These are phyloP conservation scores for Sclerotinia sclerotiorum DNA, from an alignment of 2,329 filamentous ascomycete species.

Conservation along the genomic window DNA sequence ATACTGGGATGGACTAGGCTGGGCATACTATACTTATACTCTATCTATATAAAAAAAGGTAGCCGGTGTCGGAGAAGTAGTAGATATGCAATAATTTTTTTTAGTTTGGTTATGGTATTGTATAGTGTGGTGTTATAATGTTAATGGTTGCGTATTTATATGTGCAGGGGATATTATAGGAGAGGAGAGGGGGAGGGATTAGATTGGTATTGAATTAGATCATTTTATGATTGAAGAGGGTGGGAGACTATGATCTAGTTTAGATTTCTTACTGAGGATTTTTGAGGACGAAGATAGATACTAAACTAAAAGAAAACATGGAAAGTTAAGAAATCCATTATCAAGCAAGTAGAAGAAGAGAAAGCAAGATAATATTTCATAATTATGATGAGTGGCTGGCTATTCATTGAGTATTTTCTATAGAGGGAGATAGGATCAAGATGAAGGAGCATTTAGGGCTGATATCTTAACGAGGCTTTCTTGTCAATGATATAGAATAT, in stretches of 20 bases:
- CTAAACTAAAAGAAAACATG: fast-evolving
- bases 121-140: not conserved
- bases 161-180: not conserved
- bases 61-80: not conserved
- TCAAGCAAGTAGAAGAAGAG: not conserved
- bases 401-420: not conserved
- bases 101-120: not conserved
- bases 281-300: not conserved
- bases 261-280: too few species aligned
- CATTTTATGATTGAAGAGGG: too few species aligned
- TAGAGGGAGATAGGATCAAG: not conserved
- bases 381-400: not conserved
- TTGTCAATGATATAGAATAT: not conserved
- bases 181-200: too few species aligned
- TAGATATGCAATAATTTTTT: slow-evolving; percentile 2
- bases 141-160: not conserved
- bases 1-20: not conserved
- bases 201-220: too few species aligned
- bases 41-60: not conserved
- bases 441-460: not conserved
- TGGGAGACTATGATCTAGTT: too few species aligned
- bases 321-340: not conserved
- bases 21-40: too few species aligned
- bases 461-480: not conserved
- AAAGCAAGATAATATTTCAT: not conserved